phyloP scores from a whole-genome alignment of 306 rosid species.

The Mimosa bimucronata region DNA sequence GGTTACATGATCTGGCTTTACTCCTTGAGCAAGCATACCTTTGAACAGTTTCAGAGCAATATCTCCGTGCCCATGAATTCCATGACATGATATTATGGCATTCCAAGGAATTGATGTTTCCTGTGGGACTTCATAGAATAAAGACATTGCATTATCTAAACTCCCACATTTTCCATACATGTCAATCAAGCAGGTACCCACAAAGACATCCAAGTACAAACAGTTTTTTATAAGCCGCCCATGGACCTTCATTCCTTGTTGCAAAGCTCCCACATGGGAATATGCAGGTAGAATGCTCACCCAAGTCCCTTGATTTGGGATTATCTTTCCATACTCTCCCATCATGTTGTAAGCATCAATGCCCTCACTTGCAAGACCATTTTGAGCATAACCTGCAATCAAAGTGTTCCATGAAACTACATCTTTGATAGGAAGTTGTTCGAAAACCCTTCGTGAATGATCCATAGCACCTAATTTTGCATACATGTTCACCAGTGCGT shows the following conservation, averaged over 20 bases:
- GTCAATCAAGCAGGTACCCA: conserved; percentile 55
- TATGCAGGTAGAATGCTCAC: conserved; percentile 62
- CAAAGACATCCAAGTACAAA: conserved; percentile 49
- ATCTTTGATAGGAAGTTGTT: conserved; percentile 46
- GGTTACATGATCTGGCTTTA: conserved; percentile 49
- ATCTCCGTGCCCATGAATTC: conserved; percentile 53
- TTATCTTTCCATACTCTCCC: conserved; percentile 37
- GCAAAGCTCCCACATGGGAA: conserved; percentile 57
- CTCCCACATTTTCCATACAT: conserved; percentile 52
- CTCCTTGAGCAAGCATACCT: conserved; percentile 49
- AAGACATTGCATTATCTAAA: conserved; percentile 46
- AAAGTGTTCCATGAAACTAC: conserved; percentile 55
- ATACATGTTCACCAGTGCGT: conserved; percentile 44
- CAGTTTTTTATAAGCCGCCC: conserved; percentile 45
- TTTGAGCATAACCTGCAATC: conserved; percentile 52
- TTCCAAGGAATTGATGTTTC: conserved; percentile 54
- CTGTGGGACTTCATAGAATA: conserved; percentile 47
- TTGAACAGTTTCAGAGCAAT: conserved; percentile 47
- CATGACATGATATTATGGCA: conserved; percentile 52
- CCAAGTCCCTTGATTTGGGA: conserved; percentile 58
- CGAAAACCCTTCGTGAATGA: conserved; percentile 42
- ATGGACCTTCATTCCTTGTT: conserved; percentile 55
- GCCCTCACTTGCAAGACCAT: conserved; percentile 59
- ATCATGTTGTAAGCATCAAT: conserved; percentile 46
- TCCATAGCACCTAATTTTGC: conserved; percentile 49